Base-by-base conservation (phyloP, 2,329 filamentous ascomycete genomes). In the Colletotrichum destructivum region DNA sequence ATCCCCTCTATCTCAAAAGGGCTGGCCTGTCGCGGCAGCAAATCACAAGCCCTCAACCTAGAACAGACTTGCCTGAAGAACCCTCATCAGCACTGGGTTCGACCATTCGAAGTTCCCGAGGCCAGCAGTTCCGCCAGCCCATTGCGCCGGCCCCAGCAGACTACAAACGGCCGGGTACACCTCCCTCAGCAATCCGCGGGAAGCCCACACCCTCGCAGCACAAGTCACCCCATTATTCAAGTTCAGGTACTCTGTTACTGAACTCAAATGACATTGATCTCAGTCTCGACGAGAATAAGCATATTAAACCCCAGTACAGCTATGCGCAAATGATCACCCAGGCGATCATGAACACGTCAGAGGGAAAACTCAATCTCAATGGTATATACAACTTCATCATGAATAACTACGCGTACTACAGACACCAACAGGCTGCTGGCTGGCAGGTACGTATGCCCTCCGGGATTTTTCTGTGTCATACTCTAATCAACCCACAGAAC, bases 281-380 rank as follows among this genome's bases (percentile, higher is more conserved):
- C 74, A 95, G 94, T 78, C 87, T 92, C 44, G 95, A 98, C 75
- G 89, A 92, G 40, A 94, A 95, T 75, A 93, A 93, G 79, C 94
- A 98, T 75, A 90, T 98, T 78, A 99, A 99, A 81, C 97, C 96
- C 2, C 94, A 95, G 56, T 98, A 94, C 81, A 98, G 96, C 81
- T 99, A 99, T 82, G 95, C 96, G 3, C 94, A 97, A 79, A 91
- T 99, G 86, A 99, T 99, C 75, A 96, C 95, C 0, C 96, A 98
- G 83, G 96, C 96, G 1, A 98, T 99, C 74, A 88, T 98, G 75
- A 93, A 93, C 46, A 95, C 93, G 2, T 87, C 90, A 1, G 95
- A 98, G 71, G 93, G 97, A 80, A 97, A 97, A 81, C 88, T 98
- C 65, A 98, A 96, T 3, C 83, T 99, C 59, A 93, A 93, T 77